Percentiles rank a stretch among this genome's conserved stretches.
Conservation (phyloP, 495 filamentous ascomycete genomes). For the Umbilicaria muhlenbergii region DNA sequence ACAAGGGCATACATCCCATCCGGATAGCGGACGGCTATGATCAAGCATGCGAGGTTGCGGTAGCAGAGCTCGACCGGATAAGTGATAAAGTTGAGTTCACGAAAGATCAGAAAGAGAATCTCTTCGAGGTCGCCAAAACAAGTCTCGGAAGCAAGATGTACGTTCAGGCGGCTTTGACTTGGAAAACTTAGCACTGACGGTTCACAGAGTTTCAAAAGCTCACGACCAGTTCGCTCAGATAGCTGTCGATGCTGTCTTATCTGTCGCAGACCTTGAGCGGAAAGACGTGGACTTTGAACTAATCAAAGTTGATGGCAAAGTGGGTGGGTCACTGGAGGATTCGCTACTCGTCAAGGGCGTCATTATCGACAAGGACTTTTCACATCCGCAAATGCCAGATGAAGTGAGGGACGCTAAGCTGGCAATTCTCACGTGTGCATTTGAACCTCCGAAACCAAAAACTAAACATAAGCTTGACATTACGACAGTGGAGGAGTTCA, state of each 20-base stretch:
- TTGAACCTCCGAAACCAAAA: conserved; percentile 99
- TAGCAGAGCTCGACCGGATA: conserved; percentile 81
- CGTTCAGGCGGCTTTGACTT: neutral
- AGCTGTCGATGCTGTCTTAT: conserved; percentile 90
- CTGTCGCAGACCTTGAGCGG: conserved; percentile 86
- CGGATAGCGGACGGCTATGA: conserved; percentile 97
- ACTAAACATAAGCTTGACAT: conserved; percentile 99
- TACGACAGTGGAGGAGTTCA: conserved; percentile 93
- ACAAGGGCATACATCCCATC: conserved; percentile 99
- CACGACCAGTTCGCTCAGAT: conserved; percentile 97
- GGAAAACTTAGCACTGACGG: neutral
- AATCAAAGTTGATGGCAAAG: conserved; percentile 98
- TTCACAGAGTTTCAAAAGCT: conserved; percentile 73
- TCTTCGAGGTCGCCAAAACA: conserved; percentile 87
- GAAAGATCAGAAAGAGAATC: conserved; percentile 58
- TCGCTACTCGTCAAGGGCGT: conserved; percentile 91
- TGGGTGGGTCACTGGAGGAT: conserved; percentile 90
- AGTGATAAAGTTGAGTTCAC: conserved; percentile 81
- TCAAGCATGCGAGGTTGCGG: conserved; percentile 88
- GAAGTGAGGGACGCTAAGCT: conserved; percentile 90
- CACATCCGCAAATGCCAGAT: conserved; percentile 95
- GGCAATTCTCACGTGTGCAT: conserved; percentile 93
- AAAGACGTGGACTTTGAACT: conserved; percentile 98
- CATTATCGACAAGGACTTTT: conserved; percentile 99
- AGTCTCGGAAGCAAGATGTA: conserved; percentile 95